Evolutionary conservation across 176 grass and related monocot species (phyloP), one percentile per base, ranked within the genome.

Genomic region (Carex cristatella): DNA sequence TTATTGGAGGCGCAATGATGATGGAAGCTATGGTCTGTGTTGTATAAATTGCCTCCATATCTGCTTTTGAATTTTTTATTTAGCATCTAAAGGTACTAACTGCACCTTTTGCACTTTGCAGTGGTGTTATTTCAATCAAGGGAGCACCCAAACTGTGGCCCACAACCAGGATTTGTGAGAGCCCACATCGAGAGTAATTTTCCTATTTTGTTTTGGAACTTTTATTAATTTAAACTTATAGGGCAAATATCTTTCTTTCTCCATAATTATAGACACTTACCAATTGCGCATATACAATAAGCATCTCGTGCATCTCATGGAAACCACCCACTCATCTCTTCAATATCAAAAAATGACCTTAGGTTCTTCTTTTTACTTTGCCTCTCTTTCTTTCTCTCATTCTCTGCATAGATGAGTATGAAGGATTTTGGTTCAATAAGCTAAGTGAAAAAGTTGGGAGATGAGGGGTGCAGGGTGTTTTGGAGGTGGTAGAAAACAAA

Each of bases 1-100:
- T 71, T 98, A 98, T 87, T 98, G 95, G 95, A 87, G 95, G 48
- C 95, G 95, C 75, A 98, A 98, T 89, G 95, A 95, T 10, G 95
- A 98, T 92, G 95, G 95, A 87, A 98, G 95, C 85, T 98, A 98
- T 92, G 95, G 95, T 98, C 62, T 79, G 90, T 92, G 76, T 85
- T 79, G 62, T 82, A 90, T 32, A 51, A 66, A 53, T 61, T 56
- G 79, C 30, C 33, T 89, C 89, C 63, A 37, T 81, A 76, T 59
- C 44, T 79, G 66, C 49, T 80, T 71, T 88, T 70, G 27, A 86
- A 86, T 61, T 83, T 64, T 62, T 33, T 1, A 27, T 84, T 51
- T 53, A 19, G 68, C 82, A 3, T 53, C 83, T 85, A 15, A 87
- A 86, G 61, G 82, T 18, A 79, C 3, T 8, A 66, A 61, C 79